Evolutionary conservation across 805 yeast genomes (phyloP), one percentile per base, ranked within the genome.

Genomic region (Candida nanaspora): DNA sequence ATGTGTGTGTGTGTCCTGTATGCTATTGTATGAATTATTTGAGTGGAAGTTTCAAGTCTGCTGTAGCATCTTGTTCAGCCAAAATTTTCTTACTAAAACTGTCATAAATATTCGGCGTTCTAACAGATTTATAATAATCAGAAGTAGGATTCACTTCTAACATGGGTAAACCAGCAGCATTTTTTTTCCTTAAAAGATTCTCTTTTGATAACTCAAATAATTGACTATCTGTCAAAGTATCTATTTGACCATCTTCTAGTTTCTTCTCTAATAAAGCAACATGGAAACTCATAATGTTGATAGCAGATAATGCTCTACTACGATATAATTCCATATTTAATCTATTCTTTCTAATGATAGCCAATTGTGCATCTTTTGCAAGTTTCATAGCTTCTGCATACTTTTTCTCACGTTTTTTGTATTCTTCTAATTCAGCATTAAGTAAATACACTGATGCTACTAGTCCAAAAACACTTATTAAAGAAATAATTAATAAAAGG

Each of bases 191-290:
- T n/a, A n/a, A n/a, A n/a, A n/a, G n/a, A n/a, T n/a, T n/a, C n/a
- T 33, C 36, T n/a, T 21, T 13, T 3, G 27, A 10, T n/a, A 33
- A 23, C 22, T 33, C 14, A 6, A 10, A 21, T 10, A 33, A 14
- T n/a, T 33, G 28, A 9, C 4, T 6, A 7, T 14, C n/a, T 20
- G 36, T 13, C 4, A 33, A 8, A 22, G 83, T 82, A n/a, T 68
- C 68, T 10, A 68, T 45, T 0, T 79, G 81, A 8, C 56, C 51
- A 22, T 76, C 80, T 6, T 53, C 46, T 41, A 79, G 56, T 51
- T 78, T 82, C 47, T 74, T 66, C 35, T 82, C 61, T 35, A 79
- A 56, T 58, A 79, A 52, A 4, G 80, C 82, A 31, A 79, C 66
- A 51, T 79, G 86, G 43, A 78, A 56, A 2, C 70, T 62, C 78